Conservation (phyloP, 2,329 filamentous ascomycete species). For the Ascochyta rabiei region DNA sequence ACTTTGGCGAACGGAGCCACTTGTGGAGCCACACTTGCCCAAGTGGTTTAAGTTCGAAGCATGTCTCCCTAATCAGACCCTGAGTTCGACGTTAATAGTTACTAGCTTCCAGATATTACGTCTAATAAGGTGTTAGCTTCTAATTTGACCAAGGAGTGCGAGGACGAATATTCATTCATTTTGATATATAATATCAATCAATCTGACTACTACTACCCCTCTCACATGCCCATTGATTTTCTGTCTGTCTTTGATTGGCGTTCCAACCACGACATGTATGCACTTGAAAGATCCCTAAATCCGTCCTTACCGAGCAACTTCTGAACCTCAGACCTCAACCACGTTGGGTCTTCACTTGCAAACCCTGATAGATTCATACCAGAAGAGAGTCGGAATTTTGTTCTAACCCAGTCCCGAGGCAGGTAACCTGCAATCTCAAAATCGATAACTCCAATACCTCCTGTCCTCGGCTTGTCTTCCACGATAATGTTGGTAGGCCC, state of each 20-base stretch:
- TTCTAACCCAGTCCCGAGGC: constrained; percentile 42
- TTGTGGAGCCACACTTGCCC: neutral
- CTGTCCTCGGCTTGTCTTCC: constrained; percentile 17
- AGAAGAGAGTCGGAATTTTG: constrained; percentile 40
- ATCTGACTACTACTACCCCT: neutral
- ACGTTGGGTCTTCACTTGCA: neutral
- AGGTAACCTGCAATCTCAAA: constrained; percentile 43
- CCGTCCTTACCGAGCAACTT: constrained; percentile 8
- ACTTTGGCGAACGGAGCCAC: constrained; percentile 1
- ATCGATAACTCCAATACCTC: constrained; percentile 38
- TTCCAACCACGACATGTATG: neutral
- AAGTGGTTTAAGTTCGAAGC: neutral
- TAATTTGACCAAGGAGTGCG: neutral
- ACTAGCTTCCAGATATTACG: neutral
- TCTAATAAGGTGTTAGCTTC: neutral
- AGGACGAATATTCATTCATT: neutral
- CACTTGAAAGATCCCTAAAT: neutral
- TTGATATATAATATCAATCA: neutral
- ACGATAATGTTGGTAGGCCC: constrained; percentile 41
- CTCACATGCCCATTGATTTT: too few species aligned
- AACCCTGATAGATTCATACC: constrained; percentile 35
- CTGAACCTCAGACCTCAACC: constrained; percentile 12
- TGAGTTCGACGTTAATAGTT: neutral
- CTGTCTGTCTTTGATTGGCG: neutral
- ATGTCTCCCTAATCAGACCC: neutral